Evolutionary conservation across 2,329 filamentous ascomycete genomes (phyloP), one percentile per base, ranked within the genome.

Genomic region (Fonsecaea pugnacius): DNA sequence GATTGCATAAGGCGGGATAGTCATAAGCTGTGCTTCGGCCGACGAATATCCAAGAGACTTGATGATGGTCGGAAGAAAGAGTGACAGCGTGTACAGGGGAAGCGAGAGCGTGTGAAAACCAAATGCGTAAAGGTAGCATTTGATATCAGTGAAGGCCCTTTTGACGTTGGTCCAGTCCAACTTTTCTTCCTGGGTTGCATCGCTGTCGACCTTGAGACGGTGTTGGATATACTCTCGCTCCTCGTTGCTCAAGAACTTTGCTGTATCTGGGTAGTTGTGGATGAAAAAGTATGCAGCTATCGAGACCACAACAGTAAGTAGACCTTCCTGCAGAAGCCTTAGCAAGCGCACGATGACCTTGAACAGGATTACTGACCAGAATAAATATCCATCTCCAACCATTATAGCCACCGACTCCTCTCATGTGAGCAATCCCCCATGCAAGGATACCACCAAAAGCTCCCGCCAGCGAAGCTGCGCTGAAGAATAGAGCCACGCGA

Each of bases 51-150:
- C 78, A 1, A 80, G 73, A 16, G 74, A 73, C 51, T 76, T 77
- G 72, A 80, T 79, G 46, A 80, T 80, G 0, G 76, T 77, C 1
- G 78, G 78, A 61, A 80, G 58, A 57, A 78, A 78, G 5, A 76
- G 72, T 4, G 75, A 77, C 27, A 78, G 66, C 0, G 78, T 79
- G 63, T 79, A 79, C 21, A 71, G 30, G 76, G 75, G 87, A 81
- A 92, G 75, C 62, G 86, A 89, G 81, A 91, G 87, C 4, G 88
- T 91, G 73, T 92, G 89, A 70, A 91, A 91, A 0, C 83, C 85
- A 0, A 91, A 73, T 0, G 88, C 87, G 68, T 92, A 92, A 0
- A 92, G 80, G 87, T 87, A 91, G 71, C 87, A 87, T 72, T 88
- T 91, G 1, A 85, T 84, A 70, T 93, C 88, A 14, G 81, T 84